Conservation (phyloP, 2,329 filamentous ascomycete species). For the Aspergillus novofumigatus region DNA sequence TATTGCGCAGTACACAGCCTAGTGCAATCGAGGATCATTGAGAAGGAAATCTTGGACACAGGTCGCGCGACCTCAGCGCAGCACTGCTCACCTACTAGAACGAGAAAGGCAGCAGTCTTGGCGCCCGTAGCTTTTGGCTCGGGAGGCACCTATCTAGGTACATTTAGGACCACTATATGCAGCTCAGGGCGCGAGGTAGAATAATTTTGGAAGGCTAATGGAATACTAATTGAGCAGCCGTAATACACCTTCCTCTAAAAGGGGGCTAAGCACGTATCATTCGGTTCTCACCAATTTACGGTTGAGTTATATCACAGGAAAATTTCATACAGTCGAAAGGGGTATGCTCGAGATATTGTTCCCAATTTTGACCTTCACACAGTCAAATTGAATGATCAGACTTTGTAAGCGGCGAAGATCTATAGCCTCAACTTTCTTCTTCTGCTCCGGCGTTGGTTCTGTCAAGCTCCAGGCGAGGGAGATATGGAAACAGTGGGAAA, state of each 20-base stretch:
- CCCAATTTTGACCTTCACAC: constrained; percentile 71
- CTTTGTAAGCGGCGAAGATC: constrained; percentile 28
- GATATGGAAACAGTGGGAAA: constrained; percentile 69
- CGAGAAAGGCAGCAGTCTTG: no score
- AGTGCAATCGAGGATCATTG: no score
- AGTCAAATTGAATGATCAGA: constrained; percentile 53
- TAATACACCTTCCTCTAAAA: not conserved
- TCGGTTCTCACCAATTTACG: not conserved
- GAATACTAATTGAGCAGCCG: not conserved
- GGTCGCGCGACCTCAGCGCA: no score
- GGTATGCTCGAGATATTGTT: constrained; percentile 54
- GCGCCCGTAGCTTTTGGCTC: no score
- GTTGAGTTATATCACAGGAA: constrained; percentile 4
- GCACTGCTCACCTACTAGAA: no score
- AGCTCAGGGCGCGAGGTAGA: no score
- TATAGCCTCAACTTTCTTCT: constrained; percentile 22
- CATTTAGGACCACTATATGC: no score
- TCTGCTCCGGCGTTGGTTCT: constrained; percentile 46
- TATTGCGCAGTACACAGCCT: not conserved
- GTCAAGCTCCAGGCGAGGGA: constrained; percentile 81
- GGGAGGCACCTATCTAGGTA: no score
- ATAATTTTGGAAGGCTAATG: not conserved
- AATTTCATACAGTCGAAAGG: constrained; percentile 16
- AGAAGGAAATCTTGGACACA: not conserved
- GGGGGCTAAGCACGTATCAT: constrained; percentile 1